Percentiles rank a stretch among this genome's conserved stretches.
Conservation (phyloP, 495 filamentous ascomycete genomes). For the Saxophila tyrrhenica region DNA sequence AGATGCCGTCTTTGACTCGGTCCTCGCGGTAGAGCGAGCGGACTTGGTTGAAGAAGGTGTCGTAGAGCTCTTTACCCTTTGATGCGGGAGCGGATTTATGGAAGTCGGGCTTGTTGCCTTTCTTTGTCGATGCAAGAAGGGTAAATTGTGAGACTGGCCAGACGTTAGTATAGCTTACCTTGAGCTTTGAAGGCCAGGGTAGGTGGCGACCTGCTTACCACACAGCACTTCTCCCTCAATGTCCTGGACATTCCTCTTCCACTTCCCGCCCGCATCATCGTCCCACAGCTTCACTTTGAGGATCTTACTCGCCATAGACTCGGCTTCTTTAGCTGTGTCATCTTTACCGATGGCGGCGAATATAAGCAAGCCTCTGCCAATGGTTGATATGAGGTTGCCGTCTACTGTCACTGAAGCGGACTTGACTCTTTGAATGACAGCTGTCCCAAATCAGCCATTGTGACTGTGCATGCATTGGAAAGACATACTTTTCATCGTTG, state of each 20-base stretch:
- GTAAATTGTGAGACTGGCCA: constrained; percentile 95
- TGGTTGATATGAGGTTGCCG: constrained; percentile 73
- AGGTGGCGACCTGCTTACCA: too few species aligned
- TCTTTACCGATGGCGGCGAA: constrained; percentile 84
- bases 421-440: constrained; percentile 86
- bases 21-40: constrained; percentile 59
- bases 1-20: constrained; percentile 85
- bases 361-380: constrained; percentile 81
- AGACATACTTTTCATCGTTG: constrained; percentile 12
- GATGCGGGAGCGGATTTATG: constrained; percentile 72
- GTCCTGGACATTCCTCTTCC: constrained; percentile 79
- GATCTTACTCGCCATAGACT: constrained; percentile 71
- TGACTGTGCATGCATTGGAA: neutral
- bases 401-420: constrained; percentile 99
- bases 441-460: constrained; percentile 33
- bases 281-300: constrained; percentile 85
- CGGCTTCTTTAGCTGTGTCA: constrained; percentile 80
- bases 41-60: constrained; percentile 67
- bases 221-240: constrained; percentile 84
- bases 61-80: constrained; percentile 69
- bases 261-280: constrained; percentile 58
- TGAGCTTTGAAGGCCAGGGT: neutral
- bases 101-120: constrained; percentile 91
- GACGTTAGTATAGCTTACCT: neutral
- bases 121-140: constrained; percentile 79